Conservation (phyloP, 1,284 basidiomycete genomes). For the Rhizopogon parksii region DNA sequence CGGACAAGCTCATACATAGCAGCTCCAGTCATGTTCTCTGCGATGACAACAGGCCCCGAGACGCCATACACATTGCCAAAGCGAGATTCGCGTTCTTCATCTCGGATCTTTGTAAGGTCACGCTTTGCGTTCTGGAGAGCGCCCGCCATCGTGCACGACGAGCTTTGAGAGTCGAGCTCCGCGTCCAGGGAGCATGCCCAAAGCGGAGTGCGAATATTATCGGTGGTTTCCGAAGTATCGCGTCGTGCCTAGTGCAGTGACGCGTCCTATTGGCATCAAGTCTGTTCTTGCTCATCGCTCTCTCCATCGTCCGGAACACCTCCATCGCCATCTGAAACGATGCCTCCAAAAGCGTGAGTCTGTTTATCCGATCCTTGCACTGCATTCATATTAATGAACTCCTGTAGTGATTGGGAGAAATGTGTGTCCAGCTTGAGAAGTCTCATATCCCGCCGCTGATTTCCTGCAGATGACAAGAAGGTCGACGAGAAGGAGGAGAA, state of each 20-base stretch:
- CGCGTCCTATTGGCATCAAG: conserved; percentile 24
- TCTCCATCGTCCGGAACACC: conserved; percentile 8
- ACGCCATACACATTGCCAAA: conserved; percentile 93
- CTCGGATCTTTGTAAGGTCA: conserved; percentile 77
- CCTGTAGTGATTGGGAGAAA: conserved; percentile 89
- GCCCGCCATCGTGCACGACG: conserved; percentile 64
- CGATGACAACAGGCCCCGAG: conserved; percentile 94
- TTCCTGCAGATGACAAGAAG: conserved; percentile 68
- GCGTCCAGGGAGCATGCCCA: conserved; percentile 12
- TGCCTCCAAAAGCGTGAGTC: conserved; percentile 80
- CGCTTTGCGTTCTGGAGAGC: conserved; percentile 87
- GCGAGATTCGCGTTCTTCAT: conserved; percentile 85
- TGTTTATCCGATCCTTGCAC: conserved; percentile 4
- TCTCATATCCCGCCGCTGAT: conserved; percentile 8
- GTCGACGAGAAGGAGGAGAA: conserved; percentile 83
- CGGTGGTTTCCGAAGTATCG: conserved; percentile 24
- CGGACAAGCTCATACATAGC: conserved; percentile 97
- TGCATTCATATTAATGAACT: conserved; percentile 6
- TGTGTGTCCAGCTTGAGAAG: conserved; percentile 46
- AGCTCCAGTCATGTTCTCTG: conserved; percentile 92
- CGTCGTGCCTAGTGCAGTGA: conserved; percentile 20
- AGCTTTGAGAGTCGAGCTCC: conserved; percentile 2
- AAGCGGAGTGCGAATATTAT: conserved; percentile 25
- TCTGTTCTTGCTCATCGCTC: conserved; percentile 1
- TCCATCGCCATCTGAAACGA: conserved; percentile 28